These are phyloP conservation scores for Cudoniella acicularis DNA, from an alignment of 495 filamentous ascomycete species.

Conservation along the genomic window DNA sequence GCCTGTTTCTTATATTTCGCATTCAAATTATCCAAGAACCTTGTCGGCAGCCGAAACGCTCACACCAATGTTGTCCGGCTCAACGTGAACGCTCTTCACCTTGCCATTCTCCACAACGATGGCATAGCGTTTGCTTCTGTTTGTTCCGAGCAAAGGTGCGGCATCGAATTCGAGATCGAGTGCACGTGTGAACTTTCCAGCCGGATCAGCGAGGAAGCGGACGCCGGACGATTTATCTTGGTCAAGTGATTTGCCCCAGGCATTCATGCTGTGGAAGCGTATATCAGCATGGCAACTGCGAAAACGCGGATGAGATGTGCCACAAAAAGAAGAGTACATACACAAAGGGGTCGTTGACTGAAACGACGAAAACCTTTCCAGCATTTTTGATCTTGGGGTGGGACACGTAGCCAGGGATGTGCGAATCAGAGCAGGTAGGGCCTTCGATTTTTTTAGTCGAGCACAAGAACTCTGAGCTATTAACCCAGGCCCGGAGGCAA, in stretches of 20 bases:
- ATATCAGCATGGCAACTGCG: neutral
- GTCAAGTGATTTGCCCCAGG: conserved; percentile 38
- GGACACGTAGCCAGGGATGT: conserved; percentile 78
- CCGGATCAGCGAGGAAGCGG: conserved; percentile 86
- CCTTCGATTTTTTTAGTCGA: conserved; percentile 18
- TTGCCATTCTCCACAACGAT: conserved; percentile 73
- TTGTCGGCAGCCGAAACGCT: conserved; percentile 35
- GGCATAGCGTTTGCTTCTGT: conserved; percentile 84
- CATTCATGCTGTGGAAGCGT: conserved; percentile 47
- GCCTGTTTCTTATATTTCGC: no score
- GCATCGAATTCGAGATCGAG: conserved; percentile 82
- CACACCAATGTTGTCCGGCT: conserved; percentile 90
- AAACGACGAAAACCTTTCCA: conserved; percentile 78
- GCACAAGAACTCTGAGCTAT: no score
- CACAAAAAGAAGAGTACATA: conserved; percentile 31
- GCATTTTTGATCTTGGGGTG: conserved; percentile 67
- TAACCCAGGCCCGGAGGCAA: no score
- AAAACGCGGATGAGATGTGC: neutral
- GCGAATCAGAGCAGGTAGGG: conserved; percentile 73
- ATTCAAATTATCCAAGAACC: conserved; percentile 10
- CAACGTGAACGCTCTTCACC: conserved; percentile 69
- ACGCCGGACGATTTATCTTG: conserved; percentile 66
- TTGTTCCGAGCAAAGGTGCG: conserved; percentile 74
- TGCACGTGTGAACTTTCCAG: conserved; percentile 72
- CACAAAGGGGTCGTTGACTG: conserved; percentile 97